Base-by-base conservation (phyloP, 352 stramenopile genomes). In the Phytophthora niederhauseri region DNA sequence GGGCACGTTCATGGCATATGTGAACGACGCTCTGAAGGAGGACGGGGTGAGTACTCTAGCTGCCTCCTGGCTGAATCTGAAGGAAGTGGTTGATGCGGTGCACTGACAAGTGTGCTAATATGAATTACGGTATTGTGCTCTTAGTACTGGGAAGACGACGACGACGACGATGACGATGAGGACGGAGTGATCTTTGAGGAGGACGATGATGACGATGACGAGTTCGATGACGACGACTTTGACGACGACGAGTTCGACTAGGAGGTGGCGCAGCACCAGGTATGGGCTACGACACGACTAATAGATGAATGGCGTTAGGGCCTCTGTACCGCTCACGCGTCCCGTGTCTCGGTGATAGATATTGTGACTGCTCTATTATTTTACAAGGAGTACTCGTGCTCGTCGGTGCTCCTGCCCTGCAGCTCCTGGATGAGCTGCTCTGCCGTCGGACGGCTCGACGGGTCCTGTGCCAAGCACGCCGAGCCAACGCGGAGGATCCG, bases 1-100 rank as follows among this genome's bases (percentile, higher is more conserved):
- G 36, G 76, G 82, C 48, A 66, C 48, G n/a, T 87, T 90, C 51
- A 89, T 90, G 78, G 41, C 70, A 38, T 90, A 87, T 59, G 71
- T 90, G 41, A 90, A 90, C 66, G 54, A 72, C 20, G 80, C 82
- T 12, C 61, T 90, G 31, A 75, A 76, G 46, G 72, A 74, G 34
- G 82, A 90, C 43, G 80, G 78, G 45, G 82, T 90, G 63, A 60
- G 70, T 56, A 41, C 3, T 4, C 11, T 41, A 15, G 34, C 28
- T 31, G 28, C 28, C 28, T 31, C 28, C 28, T 31, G 38, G 38
- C 15, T 20, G 14, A 20, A 7, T 14, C 17, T 20, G 15, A 19
- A 46, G 38, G 15, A 19, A 46, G 38, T 20, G 14, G 38, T 41
- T 41, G 34, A 6, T 14, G 34, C 14, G 34, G 34, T 41, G 34